Percentiles rank a stretch among this genome's conserved stretches.
Evolutionary conservation across 495 filamentous ascomycete species (phyloP).

Genomic region (Talaromyces wortmannii): DNA sequence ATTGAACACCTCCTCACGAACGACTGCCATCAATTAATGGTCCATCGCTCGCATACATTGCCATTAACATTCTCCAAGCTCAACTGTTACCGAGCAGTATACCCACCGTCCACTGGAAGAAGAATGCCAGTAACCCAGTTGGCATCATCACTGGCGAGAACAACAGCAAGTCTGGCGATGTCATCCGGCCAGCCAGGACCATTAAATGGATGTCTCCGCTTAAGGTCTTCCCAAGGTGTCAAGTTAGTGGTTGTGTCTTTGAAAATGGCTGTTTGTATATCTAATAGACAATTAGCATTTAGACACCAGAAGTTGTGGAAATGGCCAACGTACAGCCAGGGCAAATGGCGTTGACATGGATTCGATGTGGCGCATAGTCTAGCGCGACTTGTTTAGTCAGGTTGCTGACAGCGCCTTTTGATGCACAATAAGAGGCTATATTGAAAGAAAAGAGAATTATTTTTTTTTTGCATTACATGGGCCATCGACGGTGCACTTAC

Average conservation of each 20-base stretch:
- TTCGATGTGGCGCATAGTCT: conserved; percentile 43
- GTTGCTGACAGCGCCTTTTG: conserved; percentile 44
- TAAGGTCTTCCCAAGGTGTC: not conserved
- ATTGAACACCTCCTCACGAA: too few species aligned
- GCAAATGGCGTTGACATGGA: conserved; percentile 50
- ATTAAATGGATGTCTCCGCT: not conserved
- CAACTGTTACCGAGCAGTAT: not conserved
- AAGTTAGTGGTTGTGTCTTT: not conserved
- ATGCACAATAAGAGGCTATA: conserved; percentile 40
- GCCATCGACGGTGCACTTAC: not conserved
- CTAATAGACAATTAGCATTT: too few species aligned
- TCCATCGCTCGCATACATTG: too few species aligned
- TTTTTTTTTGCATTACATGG: too few species aligned
- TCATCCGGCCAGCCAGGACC: not conserved
- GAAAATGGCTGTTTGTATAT: not conserved
- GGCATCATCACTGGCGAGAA: conserved; percentile 17
- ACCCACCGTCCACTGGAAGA: conserved; percentile 32
- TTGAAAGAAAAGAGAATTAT: too few species aligned
- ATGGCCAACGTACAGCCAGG: conserved; percentile 40
- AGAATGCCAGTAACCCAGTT: conserved; percentile 23
- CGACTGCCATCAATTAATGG: too few species aligned
- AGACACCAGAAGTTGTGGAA: too few species aligned
- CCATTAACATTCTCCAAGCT: too few species aligned
- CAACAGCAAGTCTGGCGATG: conserved; percentile 5
- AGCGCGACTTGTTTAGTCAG: conserved; percentile 43